Conservation (phyloP, 2,329 filamentous ascomycete species). For the Aspergillus floridensis region DNA sequence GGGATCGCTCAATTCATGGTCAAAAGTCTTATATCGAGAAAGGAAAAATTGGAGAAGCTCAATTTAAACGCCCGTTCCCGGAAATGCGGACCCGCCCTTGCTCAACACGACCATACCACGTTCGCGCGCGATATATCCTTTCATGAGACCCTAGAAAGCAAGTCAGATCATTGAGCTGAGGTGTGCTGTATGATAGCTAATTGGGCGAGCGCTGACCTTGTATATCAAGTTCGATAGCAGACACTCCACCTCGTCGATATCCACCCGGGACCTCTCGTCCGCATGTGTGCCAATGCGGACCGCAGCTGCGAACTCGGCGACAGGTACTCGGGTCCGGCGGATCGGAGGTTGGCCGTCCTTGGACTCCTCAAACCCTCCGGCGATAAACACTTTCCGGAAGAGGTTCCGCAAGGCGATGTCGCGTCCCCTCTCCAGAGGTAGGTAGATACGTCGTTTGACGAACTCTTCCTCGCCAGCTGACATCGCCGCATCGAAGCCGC, state of each 20-base stretch:
- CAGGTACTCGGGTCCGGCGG: slow-evolving; percentile 70
- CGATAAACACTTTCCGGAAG: slow-evolving; percentile 84
- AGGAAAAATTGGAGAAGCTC: neutral
- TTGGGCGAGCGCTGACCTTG: slow-evolving; percentile 63
- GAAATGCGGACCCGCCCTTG: slow-evolving; percentile 82
- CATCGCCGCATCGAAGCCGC: slow-evolving; percentile 79
- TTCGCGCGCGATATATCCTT: slow-evolving; percentile 94
- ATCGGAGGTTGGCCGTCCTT: slow-evolving; percentile 66
- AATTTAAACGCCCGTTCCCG: slow-evolving; percentile 71
- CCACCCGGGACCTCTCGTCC: slow-evolving; percentile 58
- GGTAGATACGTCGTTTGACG: slow-evolving; percentile 87
- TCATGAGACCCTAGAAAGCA: slow-evolving; percentile 76
- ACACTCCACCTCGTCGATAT: slow-evolving; percentile 93
- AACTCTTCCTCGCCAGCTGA: slow-evolving; percentile 85
- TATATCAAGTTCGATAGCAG: slow-evolving; percentile 95
- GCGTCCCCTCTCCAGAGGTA: slow-evolving; percentile 86
- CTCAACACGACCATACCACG: slow-evolving; percentile 87
- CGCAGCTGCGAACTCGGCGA: slow-evolving; percentile 81
- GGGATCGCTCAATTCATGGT: neutral
- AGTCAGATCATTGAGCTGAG: slow-evolving; percentile 9
- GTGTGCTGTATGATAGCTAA: neutral
- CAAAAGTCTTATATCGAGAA: neutral
- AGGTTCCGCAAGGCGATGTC: slow-evolving; percentile 91
- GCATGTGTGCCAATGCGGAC: slow-evolving; percentile 66
- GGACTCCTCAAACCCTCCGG: slow-evolving; percentile 74